Conservation (phyloP, 768 basidiomycete genomes). For the Suillus alpinus region DNA sequence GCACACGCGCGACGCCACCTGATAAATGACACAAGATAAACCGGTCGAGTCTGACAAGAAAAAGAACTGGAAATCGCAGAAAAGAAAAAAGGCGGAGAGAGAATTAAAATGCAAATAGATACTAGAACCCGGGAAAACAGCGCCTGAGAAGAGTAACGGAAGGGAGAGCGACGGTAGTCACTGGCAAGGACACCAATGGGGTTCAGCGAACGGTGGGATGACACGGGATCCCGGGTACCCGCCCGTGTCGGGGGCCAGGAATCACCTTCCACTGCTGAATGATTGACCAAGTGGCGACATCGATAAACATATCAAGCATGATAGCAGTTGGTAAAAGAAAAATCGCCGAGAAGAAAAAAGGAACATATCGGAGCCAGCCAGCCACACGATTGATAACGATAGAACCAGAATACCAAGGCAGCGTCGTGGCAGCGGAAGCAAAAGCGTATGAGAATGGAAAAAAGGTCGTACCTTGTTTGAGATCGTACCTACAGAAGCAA, state of each 20-base stretch:
- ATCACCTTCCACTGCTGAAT: background rate
- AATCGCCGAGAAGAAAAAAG: slow-evolving; percentile 12
- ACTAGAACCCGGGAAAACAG: background rate
- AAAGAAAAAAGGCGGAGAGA: background rate
- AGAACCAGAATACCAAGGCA: slow-evolving; percentile 7
- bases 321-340: slow-evolving; percentile 5
- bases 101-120: background rate
- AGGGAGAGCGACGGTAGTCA: background rate
- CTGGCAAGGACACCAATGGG: background rate
- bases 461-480: slow-evolving; percentile 73
- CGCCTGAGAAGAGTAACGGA: background rate
- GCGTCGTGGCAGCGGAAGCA: slow-evolving; percentile 7
- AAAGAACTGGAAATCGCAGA: background rate
- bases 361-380: background rate
- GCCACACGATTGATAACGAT: background rate
- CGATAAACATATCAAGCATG: background rate
- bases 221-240: background rate
- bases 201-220: background rate
- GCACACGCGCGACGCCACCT: background rate
- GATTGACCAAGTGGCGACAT: background rate
- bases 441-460: background rate
- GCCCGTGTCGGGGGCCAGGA: background rate
- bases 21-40: background rate
- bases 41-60: background rate
- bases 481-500: slow-evolving; percentile 70